These are phyloP conservation scores for Starmerella khaoyaiensis DNA, from an alignment of 805 yeast species.

Conservation along the genomic window DNA sequence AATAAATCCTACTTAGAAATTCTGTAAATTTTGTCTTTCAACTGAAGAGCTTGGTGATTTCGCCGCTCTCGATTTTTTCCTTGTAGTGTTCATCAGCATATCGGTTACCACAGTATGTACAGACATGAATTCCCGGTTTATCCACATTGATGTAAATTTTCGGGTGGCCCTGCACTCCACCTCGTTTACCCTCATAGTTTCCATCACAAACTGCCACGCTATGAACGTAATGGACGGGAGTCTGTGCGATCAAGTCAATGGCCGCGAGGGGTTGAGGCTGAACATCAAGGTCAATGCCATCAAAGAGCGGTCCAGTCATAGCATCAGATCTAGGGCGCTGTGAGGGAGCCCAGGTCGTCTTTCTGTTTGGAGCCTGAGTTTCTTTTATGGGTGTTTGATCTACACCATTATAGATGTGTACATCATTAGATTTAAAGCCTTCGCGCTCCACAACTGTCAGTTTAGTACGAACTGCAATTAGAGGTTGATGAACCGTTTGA, in stretches of 20 bases:
- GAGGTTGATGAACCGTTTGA: too few relatives aligned
- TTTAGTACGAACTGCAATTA: slow-evolving; percentile 16
- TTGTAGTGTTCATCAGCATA: slow-evolving; percentile 23
- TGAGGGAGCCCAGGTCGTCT: slow-evolving; percentile 53
- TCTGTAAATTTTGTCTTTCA: neutral
- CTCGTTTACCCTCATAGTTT: slow-evolving; percentile 34
- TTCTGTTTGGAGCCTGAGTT: slow-evolving; percentile 67
- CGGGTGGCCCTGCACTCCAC: slow-evolving; percentile 66
- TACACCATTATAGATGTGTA: slow-evolving; percentile 17
- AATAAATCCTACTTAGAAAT: neutral
- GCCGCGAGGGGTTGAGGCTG: slow-evolving; percentile 80
- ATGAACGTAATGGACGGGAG: slow-evolving; percentile 54
- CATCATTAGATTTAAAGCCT: slow-evolving; percentile 8
- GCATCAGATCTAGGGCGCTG: slow-evolving; percentile 52
- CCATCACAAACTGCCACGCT: slow-evolving; percentile 76
- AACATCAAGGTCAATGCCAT: slow-evolving; percentile 49
- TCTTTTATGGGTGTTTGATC: slow-evolving; percentile 20
- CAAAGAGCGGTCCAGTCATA: slow-evolving; percentile 50
- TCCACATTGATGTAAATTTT: slow-evolving; percentile 70
- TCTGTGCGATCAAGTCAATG: slow-evolving; percentile 63
- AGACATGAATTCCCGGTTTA: slow-evolving; percentile 54
- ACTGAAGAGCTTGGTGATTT: slow-evolving; percentile 12
- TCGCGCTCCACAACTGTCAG: slow-evolving; percentile 17
- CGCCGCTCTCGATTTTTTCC: slow-evolving; percentile 20
- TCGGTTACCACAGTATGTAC: slow-evolving; percentile 53